Percentiles rank a stretch among this genome's conserved stretches.
phyloP scores from a whole-genome alignment of 176 grass and related monocot species.

The Bonia amplexicaulis region DNA sequence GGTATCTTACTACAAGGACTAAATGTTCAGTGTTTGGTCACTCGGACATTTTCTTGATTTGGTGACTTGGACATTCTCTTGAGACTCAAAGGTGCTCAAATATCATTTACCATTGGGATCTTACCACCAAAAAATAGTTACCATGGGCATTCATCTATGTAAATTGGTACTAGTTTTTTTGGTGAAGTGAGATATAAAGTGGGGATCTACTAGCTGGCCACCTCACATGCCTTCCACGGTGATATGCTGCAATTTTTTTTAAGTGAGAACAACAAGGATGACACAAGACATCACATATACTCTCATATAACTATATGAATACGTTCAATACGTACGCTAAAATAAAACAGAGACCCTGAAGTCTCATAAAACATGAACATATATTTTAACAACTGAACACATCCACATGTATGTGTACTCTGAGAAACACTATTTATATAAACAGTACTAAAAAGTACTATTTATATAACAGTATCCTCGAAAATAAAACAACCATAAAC shows the following conservation, averaged over 20 bases:
- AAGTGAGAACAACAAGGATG: too few relatives aligned
- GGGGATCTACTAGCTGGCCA: background rate
- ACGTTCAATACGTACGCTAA: too few relatives aligned
- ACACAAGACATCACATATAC: too few relatives aligned
- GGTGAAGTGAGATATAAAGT: background rate
- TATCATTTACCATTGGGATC: background rate
- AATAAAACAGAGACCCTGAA: too few relatives aligned
- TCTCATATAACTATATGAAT: too few relatives aligned
- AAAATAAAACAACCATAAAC: too few relatives aligned
- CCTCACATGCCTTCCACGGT: conserved; percentile 11
- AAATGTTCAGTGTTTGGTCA: background rate
- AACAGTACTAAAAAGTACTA: too few relatives aligned
- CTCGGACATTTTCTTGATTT: background rate
- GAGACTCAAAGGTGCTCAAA: background rate
- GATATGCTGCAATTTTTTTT: background rate
- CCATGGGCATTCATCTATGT: background rate
- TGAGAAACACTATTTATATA: too few relatives aligned
- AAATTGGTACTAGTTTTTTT: background rate
- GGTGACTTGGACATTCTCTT: background rate
- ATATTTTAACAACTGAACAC: too few relatives aligned
- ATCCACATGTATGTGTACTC: too few relatives aligned
- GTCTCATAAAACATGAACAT: too few relatives aligned
- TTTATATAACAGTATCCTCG: too few relatives aligned
- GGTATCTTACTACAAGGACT: background rate
- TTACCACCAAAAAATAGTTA: background rate